These are phyloP conservation scores for Peronosclerospora sorghi DNA, from an alignment of 352 stramenopile species.

Conservation along the genomic window DNA sequence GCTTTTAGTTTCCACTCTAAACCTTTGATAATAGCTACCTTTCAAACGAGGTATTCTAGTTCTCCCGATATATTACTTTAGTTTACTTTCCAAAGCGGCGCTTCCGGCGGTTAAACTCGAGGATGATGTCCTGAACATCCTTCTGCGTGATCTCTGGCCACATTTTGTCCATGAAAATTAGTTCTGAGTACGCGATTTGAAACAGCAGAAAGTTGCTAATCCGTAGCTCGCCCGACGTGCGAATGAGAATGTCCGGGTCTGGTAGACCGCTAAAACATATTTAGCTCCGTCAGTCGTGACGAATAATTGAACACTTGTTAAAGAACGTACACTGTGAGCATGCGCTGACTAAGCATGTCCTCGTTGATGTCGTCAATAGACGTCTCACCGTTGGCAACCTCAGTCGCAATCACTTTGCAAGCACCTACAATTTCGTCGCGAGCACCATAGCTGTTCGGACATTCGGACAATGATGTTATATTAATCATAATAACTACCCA, in stretches of 20 bases:
- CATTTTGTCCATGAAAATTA: constrained; percentile 92
- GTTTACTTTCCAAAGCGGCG: constrained; percentile 84
- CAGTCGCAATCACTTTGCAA: constrained; percentile 78
- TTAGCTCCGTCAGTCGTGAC: not conserved
- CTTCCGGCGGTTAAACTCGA: constrained; percentile 80
- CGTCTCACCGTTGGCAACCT: constrained; percentile 63
- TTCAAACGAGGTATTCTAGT: too few species aligned
- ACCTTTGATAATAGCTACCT: too few species aligned
- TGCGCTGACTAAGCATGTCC: constrained; percentile 46
- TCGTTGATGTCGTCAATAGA: constrained; percentile 72
- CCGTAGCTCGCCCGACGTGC: constrained; percentile 90
- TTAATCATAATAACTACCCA: not conserved
- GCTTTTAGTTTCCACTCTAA: too few species aligned
- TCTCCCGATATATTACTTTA: too few species aligned
- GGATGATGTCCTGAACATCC: constrained; percentile 68
- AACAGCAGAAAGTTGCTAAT: constrained; percentile 96
- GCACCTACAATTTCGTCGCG: constrained; percentile 92
- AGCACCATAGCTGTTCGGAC: constrained; percentile 88
- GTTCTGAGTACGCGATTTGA: constrained; percentile 91
- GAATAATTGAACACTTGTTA: not conserved
- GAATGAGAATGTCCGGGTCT: constrained; percentile 91
- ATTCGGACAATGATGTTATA: constrained; percentile 16
- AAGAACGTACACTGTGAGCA: constrained; percentile 71
- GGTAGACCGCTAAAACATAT: constrained; percentile 50
- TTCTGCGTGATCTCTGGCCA: constrained; percentile 90